These are phyloP conservation scores for Penicillium freii DNA, from an alignment of 2,329 filamentous ascomycete genomes.

Conservation along the genomic window DNA sequence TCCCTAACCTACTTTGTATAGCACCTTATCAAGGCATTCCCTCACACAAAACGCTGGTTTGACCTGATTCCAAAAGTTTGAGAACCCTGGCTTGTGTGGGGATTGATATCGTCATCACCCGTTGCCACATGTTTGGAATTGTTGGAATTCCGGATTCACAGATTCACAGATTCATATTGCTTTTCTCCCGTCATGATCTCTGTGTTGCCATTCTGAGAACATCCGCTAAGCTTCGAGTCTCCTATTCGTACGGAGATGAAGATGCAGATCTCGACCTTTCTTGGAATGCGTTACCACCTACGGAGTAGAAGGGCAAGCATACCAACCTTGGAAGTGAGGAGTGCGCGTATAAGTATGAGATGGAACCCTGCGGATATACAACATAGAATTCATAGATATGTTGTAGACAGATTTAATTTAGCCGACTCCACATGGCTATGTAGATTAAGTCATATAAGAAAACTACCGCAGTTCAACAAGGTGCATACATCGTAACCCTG, in stretches of 20 bases:
- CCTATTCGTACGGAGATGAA: neutral
- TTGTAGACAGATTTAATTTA: neutral
- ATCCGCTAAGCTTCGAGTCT: neutral
- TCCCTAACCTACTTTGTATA: neutral
- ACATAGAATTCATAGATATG: neutral
- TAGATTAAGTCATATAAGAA: neutral
- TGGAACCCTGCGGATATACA: neutral
- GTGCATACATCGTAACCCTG: neutral
- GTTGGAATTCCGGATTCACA: neutral
- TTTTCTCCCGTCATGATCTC: neutral
- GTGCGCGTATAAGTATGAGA: neutral
- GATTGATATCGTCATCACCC: conserved; percentile 11
- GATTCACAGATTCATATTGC: neutral
- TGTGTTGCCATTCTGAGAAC: neutral
- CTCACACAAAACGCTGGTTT: neutral
- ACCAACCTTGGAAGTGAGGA: neutral
- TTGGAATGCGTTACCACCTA: neutral
- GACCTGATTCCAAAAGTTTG: neutral
- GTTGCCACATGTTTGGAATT: conserved; percentile 9
- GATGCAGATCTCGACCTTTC: neutral
- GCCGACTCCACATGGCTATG: conserved; percentile 1
- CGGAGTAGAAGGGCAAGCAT: neutral
- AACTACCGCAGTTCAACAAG: neutral
- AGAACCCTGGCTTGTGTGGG: conserved; percentile 3
- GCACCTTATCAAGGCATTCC: neutral